These are phyloP conservation scores for Santalum album DNA, from an alignment of 164 flowering plant genomes.

Conservation along the genomic window DNA sequence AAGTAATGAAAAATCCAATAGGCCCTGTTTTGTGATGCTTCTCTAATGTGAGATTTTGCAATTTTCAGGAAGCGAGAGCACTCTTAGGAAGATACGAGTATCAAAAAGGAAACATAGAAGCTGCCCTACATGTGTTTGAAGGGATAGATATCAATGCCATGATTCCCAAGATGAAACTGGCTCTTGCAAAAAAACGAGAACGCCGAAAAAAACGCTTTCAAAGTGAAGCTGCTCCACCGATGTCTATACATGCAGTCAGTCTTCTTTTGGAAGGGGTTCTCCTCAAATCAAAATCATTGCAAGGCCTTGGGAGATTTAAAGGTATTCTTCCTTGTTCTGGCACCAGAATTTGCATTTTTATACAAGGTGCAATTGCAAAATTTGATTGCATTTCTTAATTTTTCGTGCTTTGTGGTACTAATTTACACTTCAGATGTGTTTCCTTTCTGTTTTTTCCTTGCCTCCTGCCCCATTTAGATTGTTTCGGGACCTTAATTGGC, in stretches of 20 bases:
- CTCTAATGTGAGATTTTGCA: background rate
- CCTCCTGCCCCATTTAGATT: too few species aligned
- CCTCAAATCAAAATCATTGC: constrained; percentile 7
- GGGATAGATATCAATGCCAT: constrained; percentile 4
- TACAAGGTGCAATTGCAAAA: too few species aligned
- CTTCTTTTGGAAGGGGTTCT: background rate
- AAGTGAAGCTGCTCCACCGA: background rate
- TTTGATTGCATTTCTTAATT: too few species aligned
- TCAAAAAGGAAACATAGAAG: constrained; percentile 7
- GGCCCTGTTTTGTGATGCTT: background rate
- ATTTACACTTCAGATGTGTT: too few species aligned
- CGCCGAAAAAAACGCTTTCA: background rate
- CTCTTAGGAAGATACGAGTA: constrained; percentile 7
- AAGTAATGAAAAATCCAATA: too few species aligned
- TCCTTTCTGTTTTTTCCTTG: too few species aligned
- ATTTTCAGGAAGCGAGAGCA: constrained; percentile 5
- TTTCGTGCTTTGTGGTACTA: too few species aligned
- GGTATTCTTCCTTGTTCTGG: background rate
- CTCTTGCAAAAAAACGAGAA: background rate
- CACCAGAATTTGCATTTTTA: background rate
- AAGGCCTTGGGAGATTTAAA: constrained; percentile 4
- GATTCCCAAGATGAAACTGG: constrained; percentile 1
- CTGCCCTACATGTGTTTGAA: constrained; percentile 6
- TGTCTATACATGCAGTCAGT: constrained; percentile 6
- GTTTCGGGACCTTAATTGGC: too few species aligned